Evolutionary conservation across 441 rosid species (phyloP).

Genomic region (Manihot esculenta): DNA sequence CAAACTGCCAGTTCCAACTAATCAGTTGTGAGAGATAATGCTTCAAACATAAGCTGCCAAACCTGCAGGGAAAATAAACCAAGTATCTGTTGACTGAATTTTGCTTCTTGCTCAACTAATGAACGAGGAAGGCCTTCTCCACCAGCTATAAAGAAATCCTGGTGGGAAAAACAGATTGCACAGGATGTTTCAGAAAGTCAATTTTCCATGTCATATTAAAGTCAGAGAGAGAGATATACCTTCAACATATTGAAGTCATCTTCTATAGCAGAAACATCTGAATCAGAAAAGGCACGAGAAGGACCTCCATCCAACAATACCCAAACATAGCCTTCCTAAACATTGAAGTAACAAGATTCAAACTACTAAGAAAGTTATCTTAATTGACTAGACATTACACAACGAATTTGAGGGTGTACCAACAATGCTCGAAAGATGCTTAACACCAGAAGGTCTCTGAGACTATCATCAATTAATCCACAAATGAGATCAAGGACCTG

Average conservation of each 20-base stretch:
- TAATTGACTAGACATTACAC: slow-evolving; percentile 14
- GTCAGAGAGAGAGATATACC: slow-evolving; percentile 37
- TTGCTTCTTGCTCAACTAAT: slow-evolving; percentile 81
- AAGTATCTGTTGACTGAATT: slow-evolving; percentile 70
- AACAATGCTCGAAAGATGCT: slow-evolving; percentile 72
- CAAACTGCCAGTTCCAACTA: slow-evolving; percentile 13
- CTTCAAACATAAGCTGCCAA: slow-evolving; percentile 12
- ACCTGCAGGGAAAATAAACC: slow-evolving; percentile 82
- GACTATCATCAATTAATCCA: slow-evolving; percentile 68
- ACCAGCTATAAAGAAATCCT: slow-evolving; percentile 95
- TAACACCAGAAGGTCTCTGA: slow-evolving; percentile 81
- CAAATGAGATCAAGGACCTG: slow-evolving; percentile 88
- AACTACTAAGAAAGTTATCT: slow-evolving; percentile 12
- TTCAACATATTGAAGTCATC: slow-evolving; percentile 78
- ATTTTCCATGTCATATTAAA: too few species aligned
- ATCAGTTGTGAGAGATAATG: slow-evolving; percentile 3
- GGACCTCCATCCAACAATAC: slow-evolving; percentile 97
- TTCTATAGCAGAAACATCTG: slow-evolving; percentile 76
- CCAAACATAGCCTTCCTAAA: slow-evolving; percentile 81
- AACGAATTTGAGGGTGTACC: slow-evolving; percentile 40
- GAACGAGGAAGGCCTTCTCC: slow-evolving; percentile 98
- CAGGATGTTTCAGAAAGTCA: too few species aligned
- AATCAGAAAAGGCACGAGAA: slow-evolving; percentile 84
- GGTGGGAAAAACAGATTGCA: slow-evolving; percentile 2
- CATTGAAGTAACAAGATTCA: slow-evolving; percentile 22